Base-by-base conservation (phyloP, 345 rosid species). In the Triadica sebifera region DNA sequence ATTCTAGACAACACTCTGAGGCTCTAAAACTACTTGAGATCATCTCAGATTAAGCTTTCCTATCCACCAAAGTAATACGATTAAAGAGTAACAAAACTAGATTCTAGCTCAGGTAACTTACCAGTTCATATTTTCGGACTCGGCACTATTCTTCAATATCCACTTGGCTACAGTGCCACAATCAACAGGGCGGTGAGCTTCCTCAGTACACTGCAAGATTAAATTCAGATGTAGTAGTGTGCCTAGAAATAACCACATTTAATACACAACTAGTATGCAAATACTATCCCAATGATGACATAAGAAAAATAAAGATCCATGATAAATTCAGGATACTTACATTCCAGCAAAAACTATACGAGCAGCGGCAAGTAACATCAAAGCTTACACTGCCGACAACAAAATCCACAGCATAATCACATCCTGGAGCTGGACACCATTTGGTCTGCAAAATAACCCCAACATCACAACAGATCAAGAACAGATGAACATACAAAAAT, bases 401-500 rank as follows among this genome's bases (percentile, higher is more conserved):
- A 87, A 90, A 93, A 79, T 93, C 92, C 82, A 96, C 87, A n/a
- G 99, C 99, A 80, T 75, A 82, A 47, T 93, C 98, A 67, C 99
- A 96, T 64, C 98, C 98, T 0, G 98, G 98, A 64, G 99, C 99
- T 77, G 99, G 99, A 83, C 98, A 95, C 99, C 98, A 96, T 78
- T 96, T 96, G 84, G 94, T 91, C 99, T 96, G 78, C 74, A 87
- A 65, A 77, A 51, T 13, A 75, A 67, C 50, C 67, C 67, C 59
- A 59, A 16, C 38, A 76, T 43, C 55, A 13, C 39, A 70, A 55
- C 15, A 24, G 3, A 58, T 56, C 38, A 58, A 45, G 39, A 52
- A 56, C 19, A 6, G 7, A 13, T 57, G 13, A 37, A 12, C 22
- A 55, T 12, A n/a, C n/a, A 34, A 47, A 20, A 46, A 25, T 59